A percentile compares a stretch with the other conserved stretches of the same genome.
These are phyloP conservation scores for Backusella australiensis DNA, from an alignment of 192 early-diverging fungal genomes.

Conservation along the genomic window DNA sequence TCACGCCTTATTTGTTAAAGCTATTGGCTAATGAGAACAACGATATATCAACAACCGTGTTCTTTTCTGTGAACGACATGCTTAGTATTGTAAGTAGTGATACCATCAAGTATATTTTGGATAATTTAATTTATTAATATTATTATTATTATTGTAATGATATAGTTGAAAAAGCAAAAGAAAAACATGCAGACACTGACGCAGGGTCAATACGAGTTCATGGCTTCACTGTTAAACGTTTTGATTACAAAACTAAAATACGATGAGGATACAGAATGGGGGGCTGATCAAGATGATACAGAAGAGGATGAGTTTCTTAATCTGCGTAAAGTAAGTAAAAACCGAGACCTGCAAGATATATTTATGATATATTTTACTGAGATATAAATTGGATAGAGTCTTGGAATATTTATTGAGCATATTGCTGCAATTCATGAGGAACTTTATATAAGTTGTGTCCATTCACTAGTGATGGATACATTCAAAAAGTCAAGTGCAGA, in stretches of 20 bases:
- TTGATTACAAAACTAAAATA: conserved; percentile 89
- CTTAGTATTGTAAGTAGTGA: conserved; percentile 64
- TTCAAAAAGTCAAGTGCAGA: conserved; percentile 53
- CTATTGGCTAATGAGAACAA: conserved; percentile 81
- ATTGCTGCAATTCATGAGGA: conserved; percentile 67
- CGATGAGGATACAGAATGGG: conserved; percentile 79
- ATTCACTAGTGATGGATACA: conserved; percentile 55
- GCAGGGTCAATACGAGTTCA: conserved; percentile 46
- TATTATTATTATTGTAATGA: background rate
- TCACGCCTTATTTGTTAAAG: conserved; percentile 77
- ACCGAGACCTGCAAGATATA: background rate
- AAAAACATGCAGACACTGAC: conserved; percentile 42
- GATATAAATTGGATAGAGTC: conserved; percentile 42
- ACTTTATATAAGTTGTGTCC: conserved; percentile 56
- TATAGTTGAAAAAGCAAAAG: conserved; percentile 55
- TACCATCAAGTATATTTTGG: background rate
- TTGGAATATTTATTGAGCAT: conserved; percentile 72
- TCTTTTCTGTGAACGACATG: conserved; percentile 73
- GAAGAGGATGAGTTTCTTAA: conserved; percentile 74
- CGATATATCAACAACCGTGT: conserved; percentile 77
- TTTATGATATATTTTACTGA: background rate
- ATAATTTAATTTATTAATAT: background rate
- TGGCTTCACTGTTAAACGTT: conserved; percentile 57
- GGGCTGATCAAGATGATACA: conserved; percentile 63
- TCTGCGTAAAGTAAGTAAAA: conserved; percentile 56